A percentile compares a stretch with the other conserved stretches of the same genome.
These are phyloP conservation scores for Auricularia auricula-judae DNA, from an alignment of 768 basidiomycete genomes.

Conservation along the genomic window DNA sequence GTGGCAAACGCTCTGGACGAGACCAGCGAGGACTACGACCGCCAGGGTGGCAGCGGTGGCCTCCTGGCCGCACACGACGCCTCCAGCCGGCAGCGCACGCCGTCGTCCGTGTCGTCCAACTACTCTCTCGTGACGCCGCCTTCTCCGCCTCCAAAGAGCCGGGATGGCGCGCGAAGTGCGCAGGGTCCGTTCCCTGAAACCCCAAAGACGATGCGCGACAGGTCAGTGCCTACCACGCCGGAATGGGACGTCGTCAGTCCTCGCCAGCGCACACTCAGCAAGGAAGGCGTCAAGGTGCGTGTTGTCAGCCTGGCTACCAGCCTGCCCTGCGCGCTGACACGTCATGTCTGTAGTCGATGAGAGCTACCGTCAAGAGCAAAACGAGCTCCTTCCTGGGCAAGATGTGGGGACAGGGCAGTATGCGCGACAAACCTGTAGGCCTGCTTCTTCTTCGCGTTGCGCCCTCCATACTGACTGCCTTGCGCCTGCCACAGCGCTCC, in stretches of 20 bases:
- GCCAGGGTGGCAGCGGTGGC: not conserved
- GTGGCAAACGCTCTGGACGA: constrained; percentile 17
- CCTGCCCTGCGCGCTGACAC: constrained; percentile 6
- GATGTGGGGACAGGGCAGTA: constrained; percentile 50
- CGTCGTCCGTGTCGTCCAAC: constrained; percentile 32
- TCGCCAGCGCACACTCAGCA: not conserved
- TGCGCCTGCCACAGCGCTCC: not conserved
- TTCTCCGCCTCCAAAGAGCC: constrained; percentile 23
- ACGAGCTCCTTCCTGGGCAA: constrained; percentile 75
- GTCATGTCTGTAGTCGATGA: constrained; percentile 28
- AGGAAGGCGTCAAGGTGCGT: constrained; percentile 33
- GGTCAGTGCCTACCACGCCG: not conserved
- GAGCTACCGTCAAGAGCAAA: constrained; percentile 61
- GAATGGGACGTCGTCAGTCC: not conserved
- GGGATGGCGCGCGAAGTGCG: not conserved
- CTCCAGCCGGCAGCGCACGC: constrained; percentile 23
- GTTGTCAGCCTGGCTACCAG: not conserved
- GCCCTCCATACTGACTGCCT: not conserved
- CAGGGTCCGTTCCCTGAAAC: not conserved
- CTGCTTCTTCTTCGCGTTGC: constrained; percentile 6
- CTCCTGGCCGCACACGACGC: constrained; percentile 13
- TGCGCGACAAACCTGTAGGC: constrained; percentile 60
- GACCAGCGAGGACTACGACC: not conserved
- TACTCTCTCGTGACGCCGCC: constrained; percentile 17
- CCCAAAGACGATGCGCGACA: not conserved